A percentile compares a stretch with the other conserved stretches of the same genome.
phyloP scores from a whole-genome alignment of 2,329 filamentous ascomycete genomes.

The Magnaporthiopsis incrustans region DNA sequence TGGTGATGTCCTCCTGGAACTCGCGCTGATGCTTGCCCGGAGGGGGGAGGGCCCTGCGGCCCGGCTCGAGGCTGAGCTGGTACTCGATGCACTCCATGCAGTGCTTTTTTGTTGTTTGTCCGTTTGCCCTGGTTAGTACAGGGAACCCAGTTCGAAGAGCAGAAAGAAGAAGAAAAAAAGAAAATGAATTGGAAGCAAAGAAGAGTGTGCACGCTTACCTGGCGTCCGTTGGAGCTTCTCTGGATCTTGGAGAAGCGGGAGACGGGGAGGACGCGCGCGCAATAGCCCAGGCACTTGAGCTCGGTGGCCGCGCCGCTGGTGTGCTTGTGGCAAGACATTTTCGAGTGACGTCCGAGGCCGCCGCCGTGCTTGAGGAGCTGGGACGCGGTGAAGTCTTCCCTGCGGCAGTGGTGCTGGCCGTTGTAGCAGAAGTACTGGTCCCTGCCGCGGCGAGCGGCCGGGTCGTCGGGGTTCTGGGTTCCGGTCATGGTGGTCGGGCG shows the following conservation, averaged over 20 bases:
- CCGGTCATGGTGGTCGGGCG: no score
- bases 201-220: not conserved
- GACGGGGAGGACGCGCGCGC: slow-evolving; percentile 1
- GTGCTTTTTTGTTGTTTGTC: not conserved
- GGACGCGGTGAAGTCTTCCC: slow-evolving; percentile 1
- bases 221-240: not conserved
- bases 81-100: slow-evolving; percentile 1
- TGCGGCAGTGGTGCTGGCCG: not conserved
- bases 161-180: not conserved
- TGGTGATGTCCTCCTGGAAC: not conserved
- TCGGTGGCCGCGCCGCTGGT: not conserved
- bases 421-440: slow-evolving; percentile 2
- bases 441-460: not conserved
- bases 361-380: not conserved
- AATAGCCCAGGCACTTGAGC: slow-evolving; percentile 1
- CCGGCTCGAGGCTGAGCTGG: slow-evolving; percentile 4
- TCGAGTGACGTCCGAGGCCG: not conserved
- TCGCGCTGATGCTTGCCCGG: not conserved
- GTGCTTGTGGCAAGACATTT: slow-evolving; percentile 1
- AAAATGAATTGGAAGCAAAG: not conserved
- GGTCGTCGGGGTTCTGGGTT: no score
- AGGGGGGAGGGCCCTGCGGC: not conserved
- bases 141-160: not conserved
- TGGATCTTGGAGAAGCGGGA: slow-evolving; percentile 1
- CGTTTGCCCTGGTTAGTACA: not conserved